Evolutionary conservation across 495 filamentous ascomycete genomes (phyloP), one percentile per base, ranked within the genome.

Genomic region (Aspergillus diversus): DNA sequence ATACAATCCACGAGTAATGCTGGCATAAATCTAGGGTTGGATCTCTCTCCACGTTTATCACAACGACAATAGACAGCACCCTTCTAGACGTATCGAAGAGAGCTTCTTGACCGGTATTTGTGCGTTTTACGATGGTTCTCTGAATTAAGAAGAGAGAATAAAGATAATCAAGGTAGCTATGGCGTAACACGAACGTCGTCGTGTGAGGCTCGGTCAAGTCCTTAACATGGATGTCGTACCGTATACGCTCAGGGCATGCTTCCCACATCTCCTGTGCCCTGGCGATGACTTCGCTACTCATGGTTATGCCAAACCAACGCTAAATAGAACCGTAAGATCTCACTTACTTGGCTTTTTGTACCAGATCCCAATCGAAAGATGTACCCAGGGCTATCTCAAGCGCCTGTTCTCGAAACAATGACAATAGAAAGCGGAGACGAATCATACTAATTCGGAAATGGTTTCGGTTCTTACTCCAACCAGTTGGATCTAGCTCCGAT

Each of bases 81-180:
- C 80, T 78, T 63, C 80, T 79, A n/a, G 84, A 83, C 3, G 84
- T 79, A 33, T 80, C 75, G 35, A 86, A 75, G 11, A 88, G 77
- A 33, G 80, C 75, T 21, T 78, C 77, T 17, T 82, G 78, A 16
- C 81, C 78, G 9, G 76, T 73, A 32, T 80, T 76, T 3, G 80
- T 81, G 17, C 80, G 80, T 54, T 84, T 84, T 50, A 84, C 75
- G 48, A 88, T 66, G 5, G 83, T 78, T 15, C 86, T 75, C 60
- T 88, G 81, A 7, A 89, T 73, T 21, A 89, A 73, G 63, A 89
- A 89, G 16, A 81, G 75, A 21, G 84, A 87, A 17, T 87, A 79
- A 1, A 85, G 69, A 62, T 86, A 81, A 35, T 83, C 81, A 3
- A 86, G 74, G 52, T 81, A 81, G 8, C 81, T 66, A 31, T 80